Evolutionary conservation across 768 basidiomycete species (phyloP), one percentile per base, ranked within the genome.

Genomic region (Lactifluus pinguis): DNA sequence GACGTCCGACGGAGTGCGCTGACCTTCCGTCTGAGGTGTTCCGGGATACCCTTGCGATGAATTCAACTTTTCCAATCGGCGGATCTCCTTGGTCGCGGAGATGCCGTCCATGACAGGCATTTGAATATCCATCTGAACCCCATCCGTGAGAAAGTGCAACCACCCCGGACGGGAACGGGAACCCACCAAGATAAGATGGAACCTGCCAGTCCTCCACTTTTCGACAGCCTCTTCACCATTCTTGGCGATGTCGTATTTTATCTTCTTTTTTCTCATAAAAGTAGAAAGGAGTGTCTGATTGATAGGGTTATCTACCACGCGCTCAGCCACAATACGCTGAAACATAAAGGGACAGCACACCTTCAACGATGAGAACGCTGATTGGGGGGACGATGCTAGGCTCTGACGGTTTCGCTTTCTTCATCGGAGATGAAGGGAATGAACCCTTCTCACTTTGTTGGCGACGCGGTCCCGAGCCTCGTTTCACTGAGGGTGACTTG

Each of bases 31-130:
- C 17, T 80, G 77, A 3, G 91, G 88, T 0, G 87, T 89, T 9
- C 81, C 74, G 10, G 87, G 85, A 67, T 81, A 87, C 8, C 84
- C 86, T 49, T 84, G 82, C 50, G 81, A 76, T 53, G 83, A 81
- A 61, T 80, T 83, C 41, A 73, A 62, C 67, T 84, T 87, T 70
- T 98, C 95, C 47, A 95, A 73, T 56, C 85, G 82, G 54, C 97
- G 81, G 60, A 99, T 99, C 72, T 95, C 91, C 68, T 93, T 94
- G 4, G 97, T 99, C 7, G 97, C 97, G 70, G 92, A 84, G 52
- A 98, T 97, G 38, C 97, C 97, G 73, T 95, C 92, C 90, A 97
- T 98, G 67, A 98, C 86, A 9, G 97, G 97, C 83, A 99, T 94
- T 74, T 98, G 95, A 56, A 99, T 98, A 76, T 99, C 97, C 97